These are phyloP conservation scores for Diaporthe capsici DNA, from an alignment of 2,329 filamentous ascomycete species.

Conservation along the genomic window DNA sequence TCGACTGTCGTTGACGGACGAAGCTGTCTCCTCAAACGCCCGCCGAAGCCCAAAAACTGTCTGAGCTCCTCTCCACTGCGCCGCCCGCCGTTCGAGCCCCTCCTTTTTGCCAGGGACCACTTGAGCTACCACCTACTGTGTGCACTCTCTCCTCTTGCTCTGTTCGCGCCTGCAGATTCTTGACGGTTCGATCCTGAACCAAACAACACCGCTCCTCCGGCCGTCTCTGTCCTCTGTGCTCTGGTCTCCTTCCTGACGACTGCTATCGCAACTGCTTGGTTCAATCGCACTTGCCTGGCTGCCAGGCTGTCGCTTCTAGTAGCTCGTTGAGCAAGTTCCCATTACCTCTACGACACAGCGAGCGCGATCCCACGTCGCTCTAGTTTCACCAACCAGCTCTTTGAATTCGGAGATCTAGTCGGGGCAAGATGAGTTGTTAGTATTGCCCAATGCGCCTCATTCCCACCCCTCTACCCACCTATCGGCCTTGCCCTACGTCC, in stretches of 20 bases:
- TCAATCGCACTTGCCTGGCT: conserved; percentile 19
- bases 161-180: conserved; percentile 23
- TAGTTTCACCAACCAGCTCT: conserved; percentile 16
- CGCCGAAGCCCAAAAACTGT: not conserved
- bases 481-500: not conserved
- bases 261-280: not conserved
- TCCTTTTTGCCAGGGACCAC: conserved; percentile 37
- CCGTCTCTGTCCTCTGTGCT: not conserved
- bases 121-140: conserved; percentile 23
- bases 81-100: conserved; percentile 27
- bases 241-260: not conserved
- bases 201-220: conserved; percentile 10
- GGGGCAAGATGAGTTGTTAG: conserved; percentile 58
- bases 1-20: not conserved
- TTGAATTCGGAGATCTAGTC: conserved; percentile 17
- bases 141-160: conserved; percentile 2
- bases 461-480: not conserved
- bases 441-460: conserved; percentile 39
- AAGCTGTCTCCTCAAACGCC: conserved; percentile 5
- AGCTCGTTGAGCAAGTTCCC: conserved; percentile 18
- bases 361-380: conserved; percentile 25
- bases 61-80: conserved; percentile 16
- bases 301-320: not conserved
- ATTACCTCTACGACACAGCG: not conserved
- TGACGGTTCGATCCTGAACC: conserved; percentile 11